Evolutionary conservation across 441 rosid genomes (phyloP).

Genomic region (Mallotus japonicus): DNA sequence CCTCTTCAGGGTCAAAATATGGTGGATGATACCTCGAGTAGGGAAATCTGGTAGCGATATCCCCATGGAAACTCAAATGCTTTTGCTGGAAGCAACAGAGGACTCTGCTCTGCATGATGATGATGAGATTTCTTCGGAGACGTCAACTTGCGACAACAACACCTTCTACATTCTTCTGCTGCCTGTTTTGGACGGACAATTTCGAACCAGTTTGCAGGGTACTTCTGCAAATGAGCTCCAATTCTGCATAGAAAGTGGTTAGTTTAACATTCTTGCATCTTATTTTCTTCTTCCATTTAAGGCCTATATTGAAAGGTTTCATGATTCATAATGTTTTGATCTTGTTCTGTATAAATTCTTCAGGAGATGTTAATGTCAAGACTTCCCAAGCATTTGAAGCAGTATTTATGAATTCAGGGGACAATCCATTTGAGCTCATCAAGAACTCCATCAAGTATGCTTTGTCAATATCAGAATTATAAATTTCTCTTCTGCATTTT

Average conservation of each 20-base stretch:
- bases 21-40: slow-evolving; percentile 81
- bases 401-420: slow-evolving; percentile 58
- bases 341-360: slow-evolving; percentile 5
- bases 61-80: slow-evolving; percentile 69
- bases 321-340: slow-evolving; percentile 4
- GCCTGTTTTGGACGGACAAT: slow-evolving; percentile 64
- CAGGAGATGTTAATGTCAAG: slow-evolving; percentile 53
- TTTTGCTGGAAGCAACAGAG: slow-evolving; percentile 50
- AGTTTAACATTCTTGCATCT: slow-evolving; percentile 9
- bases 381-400: slow-evolving; percentile 44
- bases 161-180: slow-evolving; percentile 52
- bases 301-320: no score
- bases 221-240: slow-evolving; percentile 53
- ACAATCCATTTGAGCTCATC: slow-evolving; percentile 63
- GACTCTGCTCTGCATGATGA: slow-evolving; percentile 34
- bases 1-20: slow-evolving; percentile 61
- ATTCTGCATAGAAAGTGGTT: slow-evolving; percentile 74
- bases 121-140: slow-evolving; percentile 23
- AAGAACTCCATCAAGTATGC: slow-evolving; percentile 63
- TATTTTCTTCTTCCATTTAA: neutral
- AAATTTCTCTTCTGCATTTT: no score
- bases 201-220: slow-evolving; percentile 65
- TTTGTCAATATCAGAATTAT: neutral
- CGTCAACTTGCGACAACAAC: slow-evolving; percentile 10
- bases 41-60: slow-evolving; percentile 55